phyloP scores from a whole-genome alignment of 1,139 yeast genomes.

The Protomyces arabidopsidicola region DNA sequence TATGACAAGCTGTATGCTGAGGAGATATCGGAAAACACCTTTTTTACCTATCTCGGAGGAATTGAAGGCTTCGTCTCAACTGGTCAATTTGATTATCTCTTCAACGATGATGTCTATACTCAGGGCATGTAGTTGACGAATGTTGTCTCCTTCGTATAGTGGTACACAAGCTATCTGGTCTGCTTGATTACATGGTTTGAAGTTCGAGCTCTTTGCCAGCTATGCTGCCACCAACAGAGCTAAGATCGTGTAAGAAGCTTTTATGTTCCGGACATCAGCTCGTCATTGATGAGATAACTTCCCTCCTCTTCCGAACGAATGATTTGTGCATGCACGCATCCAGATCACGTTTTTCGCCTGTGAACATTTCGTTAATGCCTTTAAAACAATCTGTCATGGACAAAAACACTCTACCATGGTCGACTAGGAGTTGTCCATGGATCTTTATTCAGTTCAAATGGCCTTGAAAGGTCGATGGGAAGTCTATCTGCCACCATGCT shows the following conservation, averaged over 20 bases:
- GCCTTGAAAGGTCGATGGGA: background rate
- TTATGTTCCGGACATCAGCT: background rate
- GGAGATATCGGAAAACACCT: slow-evolving; percentile 68
- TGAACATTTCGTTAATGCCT: slow-evolving; percentile 57
- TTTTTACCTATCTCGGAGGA: slow-evolving; percentile 35
- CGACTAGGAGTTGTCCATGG: slow-evolving; percentile 40
- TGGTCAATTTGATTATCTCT: slow-evolving; percentile 12
- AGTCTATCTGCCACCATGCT: background rate
- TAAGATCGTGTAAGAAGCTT: background rate
- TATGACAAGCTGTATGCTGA: slow-evolving; percentile 89
- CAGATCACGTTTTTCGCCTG: slow-evolving; percentile 7
- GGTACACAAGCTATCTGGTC: too few species aligned
- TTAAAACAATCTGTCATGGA: slow-evolving; percentile 65
- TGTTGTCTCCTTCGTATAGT: too few species aligned
- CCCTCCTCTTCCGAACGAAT: background rate
- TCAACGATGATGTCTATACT: background rate
- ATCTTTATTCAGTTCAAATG: background rate
- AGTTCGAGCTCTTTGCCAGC: background rate
- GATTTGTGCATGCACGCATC: background rate
- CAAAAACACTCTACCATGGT: slow-evolving; percentile 58
- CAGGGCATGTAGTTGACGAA: too few species aligned
- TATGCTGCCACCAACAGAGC: background rate
- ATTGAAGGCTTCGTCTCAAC: slow-evolving; percentile 8
- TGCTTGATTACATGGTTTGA: too few species aligned
- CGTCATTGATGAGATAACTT: background rate